Base-by-base conservation (phyloP, 1,139 yeast genomes). In the Diutina rugosa region DNA sequence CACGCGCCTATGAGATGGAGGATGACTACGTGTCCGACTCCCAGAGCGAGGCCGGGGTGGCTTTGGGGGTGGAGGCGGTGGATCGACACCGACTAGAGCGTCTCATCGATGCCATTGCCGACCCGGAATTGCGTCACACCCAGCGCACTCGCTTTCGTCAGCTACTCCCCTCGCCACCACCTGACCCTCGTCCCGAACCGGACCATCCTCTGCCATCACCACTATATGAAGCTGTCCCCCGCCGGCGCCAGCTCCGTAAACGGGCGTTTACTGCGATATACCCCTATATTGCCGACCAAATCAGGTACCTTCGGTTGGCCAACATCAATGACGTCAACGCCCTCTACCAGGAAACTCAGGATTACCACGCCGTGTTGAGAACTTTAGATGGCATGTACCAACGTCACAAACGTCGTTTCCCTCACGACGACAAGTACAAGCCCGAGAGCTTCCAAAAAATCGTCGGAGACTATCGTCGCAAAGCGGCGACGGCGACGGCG, bases 231-330 rank as follows among this genome's bases (percentile, higher is more conserved):
- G 45, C 51, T 35, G 21, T 46, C 14, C 29, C 38, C 8, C 41
- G 3, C 5, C 26, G 21, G 6, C 47, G 80, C 57, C 74, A 77
- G 6, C 64, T 77, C 26, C 64, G 81, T 6, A 74, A 74, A 61
- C 63, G 81, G 32, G 76, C 73, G 55, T 77, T 77, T 60, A 72
- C 80, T 2, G 72, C 77, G 62, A 70, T 78, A 2, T 79, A 76
- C 62, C 81, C 81, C 0, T 77, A 77, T 59, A 61, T 77, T 28
- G 76, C 79, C 3, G 81, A 77, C 59, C 78, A 75, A 59, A 79
- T 78, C 2, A 77, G 74, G 58, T 76, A 76, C 67, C 65, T 77
- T 54, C 80, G 77, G 1, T 64, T 77, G 10, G 67, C 77, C 9
- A 67, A 70, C 53, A 63, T 68, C 3, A 70, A 69, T 41, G 69